A percentile compares a stretch with the other conserved stretches of the same genome.
These are phyloP conservation scores for Geotrichum klebahnii DNA, from an alignment of 1,139 yeast genomes.

Conservation along the genomic window DNA sequence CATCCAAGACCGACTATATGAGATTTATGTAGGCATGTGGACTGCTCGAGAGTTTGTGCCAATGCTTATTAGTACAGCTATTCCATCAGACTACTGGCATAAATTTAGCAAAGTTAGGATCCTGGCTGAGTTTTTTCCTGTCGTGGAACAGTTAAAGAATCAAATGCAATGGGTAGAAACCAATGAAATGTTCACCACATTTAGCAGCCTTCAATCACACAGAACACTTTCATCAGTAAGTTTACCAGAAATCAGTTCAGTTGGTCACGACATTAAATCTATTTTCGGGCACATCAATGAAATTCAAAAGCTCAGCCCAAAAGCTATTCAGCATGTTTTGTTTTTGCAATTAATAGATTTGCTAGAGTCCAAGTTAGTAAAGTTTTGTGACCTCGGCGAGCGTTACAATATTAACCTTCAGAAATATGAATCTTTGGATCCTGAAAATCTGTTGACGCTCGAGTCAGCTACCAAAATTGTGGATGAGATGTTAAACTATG, in stretches of 20 bases:
- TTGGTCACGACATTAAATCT: too few species aligned
- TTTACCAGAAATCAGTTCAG: too few species aligned
- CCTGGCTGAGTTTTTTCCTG: neutral
- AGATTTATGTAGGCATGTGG: constrained; percentile 7
- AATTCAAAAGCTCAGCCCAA: too few species aligned
- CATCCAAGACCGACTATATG: neutral
- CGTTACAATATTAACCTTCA: too few species aligned
- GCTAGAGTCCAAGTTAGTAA: too few species aligned
- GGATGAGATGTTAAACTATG: neutral
- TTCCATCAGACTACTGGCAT: neutral
- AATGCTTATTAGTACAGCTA: neutral
- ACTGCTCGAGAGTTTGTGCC: neutral
- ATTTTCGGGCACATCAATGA: too few species aligned
- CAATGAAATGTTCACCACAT: neutral
- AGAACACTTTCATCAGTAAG: too few species aligned
- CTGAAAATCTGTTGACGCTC: neutral
- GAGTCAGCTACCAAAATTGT: neutral
- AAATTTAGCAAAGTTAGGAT: neutral
- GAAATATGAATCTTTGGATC: too few species aligned
- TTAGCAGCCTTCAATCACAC: too few species aligned
- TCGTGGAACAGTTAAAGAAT: neutral
- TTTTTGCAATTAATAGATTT: too few species aligned
- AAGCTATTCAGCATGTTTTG: too few species aligned
- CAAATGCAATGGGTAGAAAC: neutral
- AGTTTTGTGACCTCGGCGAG: too few species aligned